These are phyloP conservation scores for Trichoderma erinaceum DNA, from an alignment of 495 filamentous ascomycete species.

Conservation along the genomic window DNA sequence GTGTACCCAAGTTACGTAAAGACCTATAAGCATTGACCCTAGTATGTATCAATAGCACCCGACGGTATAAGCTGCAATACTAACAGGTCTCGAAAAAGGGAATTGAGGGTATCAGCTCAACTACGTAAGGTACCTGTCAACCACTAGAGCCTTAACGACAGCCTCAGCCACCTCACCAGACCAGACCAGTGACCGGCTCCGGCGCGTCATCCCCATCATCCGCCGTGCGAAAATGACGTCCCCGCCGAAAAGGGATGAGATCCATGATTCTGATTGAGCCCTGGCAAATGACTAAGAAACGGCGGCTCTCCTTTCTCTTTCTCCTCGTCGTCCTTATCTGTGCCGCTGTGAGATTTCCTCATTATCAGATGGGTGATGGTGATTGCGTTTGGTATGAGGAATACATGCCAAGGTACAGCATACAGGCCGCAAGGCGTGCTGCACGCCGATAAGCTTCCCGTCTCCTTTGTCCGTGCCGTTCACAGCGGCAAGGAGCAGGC, in stretches of 20 bases:
- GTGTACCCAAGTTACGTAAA: too few relatives aligned
- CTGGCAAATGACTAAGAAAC: constrained; percentile 6
- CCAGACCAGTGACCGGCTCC: constrained; percentile 11
- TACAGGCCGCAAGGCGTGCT: background rate
- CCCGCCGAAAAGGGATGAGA: constrained; percentile 1
- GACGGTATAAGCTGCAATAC: too few relatives aligned
- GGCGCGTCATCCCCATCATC: constrained; percentile 11
- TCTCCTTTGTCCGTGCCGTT: background rate
- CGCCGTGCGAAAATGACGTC: constrained; percentile 7
- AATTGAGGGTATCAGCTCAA: too few relatives aligned
- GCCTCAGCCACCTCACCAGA: constrained; percentile 14
- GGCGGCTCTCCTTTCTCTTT: background rate
- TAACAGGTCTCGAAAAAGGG: too few relatives aligned
- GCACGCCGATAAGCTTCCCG: background rate
- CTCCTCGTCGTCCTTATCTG: background rate
- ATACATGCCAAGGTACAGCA: background rate
- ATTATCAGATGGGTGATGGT: too few relatives aligned
- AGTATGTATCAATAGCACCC: too few relatives aligned
- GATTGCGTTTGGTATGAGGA: too few relatives aligned
- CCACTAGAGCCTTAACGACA: background rate
- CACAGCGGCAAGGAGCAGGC: background rate
- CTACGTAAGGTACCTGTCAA: background rate
- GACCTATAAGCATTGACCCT: too few relatives aligned
- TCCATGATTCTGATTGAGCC: background rate
- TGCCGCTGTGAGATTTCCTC: background rate